These are phyloP conservation scores for Wickerhamiella kurtzmanii DNA, from an alignment of 805 yeast genomes.

Conservation along the genomic window DNA sequence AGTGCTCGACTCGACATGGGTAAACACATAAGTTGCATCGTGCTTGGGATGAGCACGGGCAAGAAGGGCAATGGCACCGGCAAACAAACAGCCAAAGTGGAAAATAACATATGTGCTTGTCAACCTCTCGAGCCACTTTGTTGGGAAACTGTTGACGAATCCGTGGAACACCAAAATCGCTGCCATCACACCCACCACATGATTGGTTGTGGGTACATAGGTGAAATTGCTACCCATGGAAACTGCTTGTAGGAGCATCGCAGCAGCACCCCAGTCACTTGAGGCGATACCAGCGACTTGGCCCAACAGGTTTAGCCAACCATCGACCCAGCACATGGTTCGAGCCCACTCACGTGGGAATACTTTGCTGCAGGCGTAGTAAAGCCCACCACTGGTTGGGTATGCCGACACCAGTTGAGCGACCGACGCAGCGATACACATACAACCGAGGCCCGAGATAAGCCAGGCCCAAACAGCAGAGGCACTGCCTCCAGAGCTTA, in stretches of 20 bases:
- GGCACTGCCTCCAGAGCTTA: slow-evolving; percentile 47
- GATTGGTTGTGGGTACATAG: slow-evolving; percentile 23
- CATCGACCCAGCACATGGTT: slow-evolving; percentile 40
- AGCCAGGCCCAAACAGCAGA: slow-evolving; percentile 53
- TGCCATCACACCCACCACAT: slow-evolving; percentile 23
- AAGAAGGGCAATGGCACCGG: slow-evolving; percentile 40
- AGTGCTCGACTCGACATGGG: slow-evolving; percentile 33
- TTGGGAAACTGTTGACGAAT: slow-evolving; percentile 37
- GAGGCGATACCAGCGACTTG: slow-evolving; percentile 28
- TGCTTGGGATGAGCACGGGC: slow-evolving; percentile 39
- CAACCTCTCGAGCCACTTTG: slow-evolving; percentile 36
- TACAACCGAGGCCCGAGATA: slow-evolving; percentile 39
- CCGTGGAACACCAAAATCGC: slow-evolving; percentile 39
- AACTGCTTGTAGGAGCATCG: slow-evolving; percentile 25
- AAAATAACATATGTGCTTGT: slow-evolving; percentile 40
- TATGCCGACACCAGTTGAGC: slow-evolving; percentile 54
- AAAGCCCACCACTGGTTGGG: slow-evolving; percentile 67
- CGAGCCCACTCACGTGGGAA: slow-evolving; percentile 33
- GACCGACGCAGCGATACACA: slow-evolving; percentile 45
- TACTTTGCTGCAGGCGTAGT: slow-evolving; percentile 35
- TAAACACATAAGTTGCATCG: slow-evolving; percentile 35
- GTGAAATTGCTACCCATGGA: slow-evolving; percentile 24
- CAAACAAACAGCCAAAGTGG: slow-evolving; percentile 37
- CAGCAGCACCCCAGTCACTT: slow-evolving; percentile 26
- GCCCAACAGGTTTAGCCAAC: slow-evolving; percentile 35